Evolutionary conservation across 257 asterid species (phyloP).

Genomic region (Buddleja alternifolia): DNA sequence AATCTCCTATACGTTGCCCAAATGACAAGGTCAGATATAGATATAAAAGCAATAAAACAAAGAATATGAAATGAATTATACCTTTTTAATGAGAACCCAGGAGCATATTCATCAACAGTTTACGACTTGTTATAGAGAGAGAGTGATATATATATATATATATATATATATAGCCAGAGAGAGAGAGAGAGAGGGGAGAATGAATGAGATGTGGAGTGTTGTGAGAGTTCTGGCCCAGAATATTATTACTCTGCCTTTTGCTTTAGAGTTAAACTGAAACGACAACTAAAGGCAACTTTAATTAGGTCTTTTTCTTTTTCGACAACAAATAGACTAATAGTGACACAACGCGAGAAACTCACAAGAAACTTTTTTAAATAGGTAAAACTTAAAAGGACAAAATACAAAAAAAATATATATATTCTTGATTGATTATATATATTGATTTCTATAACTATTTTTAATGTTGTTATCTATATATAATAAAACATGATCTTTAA

Average conservation of each 20-base stretch:
- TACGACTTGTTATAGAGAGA: neutral
- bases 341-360: no score
- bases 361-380: no score
- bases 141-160: no score
- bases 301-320: no score
- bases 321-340: no score
- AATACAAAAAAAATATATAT: neutral
- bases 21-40: neutral
- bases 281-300: neutral
- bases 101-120: constrained; percentile 8
- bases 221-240: constrained; percentile 13
- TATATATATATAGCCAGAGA: neutral
- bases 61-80: constrained; percentile 19
- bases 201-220: constrained; percentile 28
- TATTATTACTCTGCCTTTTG: no score
- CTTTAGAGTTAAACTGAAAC: neutral
- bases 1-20: no score
- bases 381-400: neutral
- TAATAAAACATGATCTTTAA: no score
- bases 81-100: constrained; percentile 23
- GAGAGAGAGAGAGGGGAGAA: constrained; percentile 8
- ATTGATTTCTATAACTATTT: no score
- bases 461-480: no score
- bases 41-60: neutral
- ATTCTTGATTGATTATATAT: no score